These are phyloP conservation scores for Tetracladium maxilliforme DNA, from an alignment of 2,329 filamentous ascomycete genomes.

Conservation along the genomic window DNA sequence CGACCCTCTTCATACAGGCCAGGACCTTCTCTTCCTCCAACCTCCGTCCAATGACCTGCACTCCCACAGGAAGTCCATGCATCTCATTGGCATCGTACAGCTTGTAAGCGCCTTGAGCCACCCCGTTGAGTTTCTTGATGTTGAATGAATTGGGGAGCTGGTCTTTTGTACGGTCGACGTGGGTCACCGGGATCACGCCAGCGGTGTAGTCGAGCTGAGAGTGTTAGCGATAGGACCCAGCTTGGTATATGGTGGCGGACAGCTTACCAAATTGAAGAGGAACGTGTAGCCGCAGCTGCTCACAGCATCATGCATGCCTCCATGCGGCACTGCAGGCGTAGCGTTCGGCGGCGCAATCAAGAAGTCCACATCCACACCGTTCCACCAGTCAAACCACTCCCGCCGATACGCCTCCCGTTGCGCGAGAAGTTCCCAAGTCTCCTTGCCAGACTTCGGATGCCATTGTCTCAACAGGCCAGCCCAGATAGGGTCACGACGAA, in stretches of 20 bases:
- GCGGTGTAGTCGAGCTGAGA: conserved; percentile 66
- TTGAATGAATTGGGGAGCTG: conserved; percentile 47
- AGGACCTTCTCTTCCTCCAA: conserved; percentile 83
- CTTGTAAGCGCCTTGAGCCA: conserved; percentile 73
- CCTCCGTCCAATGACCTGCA: conserved; percentile 69
- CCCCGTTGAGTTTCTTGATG: conserved; percentile 54
- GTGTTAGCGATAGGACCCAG: background rate
- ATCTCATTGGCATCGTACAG: conserved; percentile 71
- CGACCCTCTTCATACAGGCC: conserved; percentile 63
- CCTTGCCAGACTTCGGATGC: conserved; percentile 55
- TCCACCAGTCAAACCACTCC: conserved; percentile 78
- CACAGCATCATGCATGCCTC: conserved; percentile 73
- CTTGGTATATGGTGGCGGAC: too few species aligned
- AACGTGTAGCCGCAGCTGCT: conserved; percentile 89
- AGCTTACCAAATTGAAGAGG: conserved; percentile 68
- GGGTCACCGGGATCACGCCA: conserved; percentile 73
- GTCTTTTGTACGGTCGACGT: conserved; percentile 59
- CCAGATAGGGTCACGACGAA: conserved; percentile 63
- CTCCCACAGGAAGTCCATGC: conserved; percentile 75
- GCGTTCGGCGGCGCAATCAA: conserved; percentile 78
- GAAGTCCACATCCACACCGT: conserved; percentile 73
- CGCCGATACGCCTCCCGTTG: conserved; percentile 65
- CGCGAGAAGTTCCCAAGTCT: conserved; percentile 72
- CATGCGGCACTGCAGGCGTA: conserved; percentile 76
- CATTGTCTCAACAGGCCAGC: conserved; percentile 62